Evolutionary conservation across 495 filamentous ascomycete genomes (phyloP), one percentile per base, ranked within the genome.

Genomic region (Hypoxylon perforatum): DNA sequence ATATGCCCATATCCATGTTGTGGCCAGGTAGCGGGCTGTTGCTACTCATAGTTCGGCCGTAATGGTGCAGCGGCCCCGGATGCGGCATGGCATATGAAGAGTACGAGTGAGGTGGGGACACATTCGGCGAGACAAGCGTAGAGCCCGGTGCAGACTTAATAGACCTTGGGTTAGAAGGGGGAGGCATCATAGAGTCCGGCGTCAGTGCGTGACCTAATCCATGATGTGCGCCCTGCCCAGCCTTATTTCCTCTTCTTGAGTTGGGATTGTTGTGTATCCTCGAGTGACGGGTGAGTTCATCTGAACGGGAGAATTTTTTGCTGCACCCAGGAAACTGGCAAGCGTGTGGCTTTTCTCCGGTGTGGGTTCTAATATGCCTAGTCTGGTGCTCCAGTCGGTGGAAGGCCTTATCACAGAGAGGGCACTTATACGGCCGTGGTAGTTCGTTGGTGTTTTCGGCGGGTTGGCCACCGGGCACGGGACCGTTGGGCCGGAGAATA

Each of bases 241-340:
- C 87, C 82, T 96, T 97, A 83, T 97, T 96, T 49, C 92, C 94
- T 72, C 95, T 83, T 76, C 95, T 85, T 63, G 93, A 96, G 84
- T 98, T 98, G 46, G 96, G 95, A 80, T 99, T 99, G 84, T 89
- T 97, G 86, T 99, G 95, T 82, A 99, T 99, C 75, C 95, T 86
- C 75, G 95, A 97, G 80, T 99, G 95, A 46, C 95, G 87, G 41
- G 95, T 99, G 57, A 99, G 84, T 80, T 99, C 95, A 71, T 99
- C 95, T 17, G 96, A 98, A 21, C 95, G 88, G 69, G 92, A 96
- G 86, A 99, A 99, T 59, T 93, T 91, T 80, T 99, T 99, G 50
- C 92, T 95, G 86, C 95, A 99, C 52, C 93, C 94, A 3, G 92
- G 92, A 72, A 92, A 97, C 70, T 90, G 87, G 86, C 95, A 99